Evolutionary conservation across 352 stramenopile species (phyloP).

Genomic region (Pythium rhizo-oryzae): DNA sequence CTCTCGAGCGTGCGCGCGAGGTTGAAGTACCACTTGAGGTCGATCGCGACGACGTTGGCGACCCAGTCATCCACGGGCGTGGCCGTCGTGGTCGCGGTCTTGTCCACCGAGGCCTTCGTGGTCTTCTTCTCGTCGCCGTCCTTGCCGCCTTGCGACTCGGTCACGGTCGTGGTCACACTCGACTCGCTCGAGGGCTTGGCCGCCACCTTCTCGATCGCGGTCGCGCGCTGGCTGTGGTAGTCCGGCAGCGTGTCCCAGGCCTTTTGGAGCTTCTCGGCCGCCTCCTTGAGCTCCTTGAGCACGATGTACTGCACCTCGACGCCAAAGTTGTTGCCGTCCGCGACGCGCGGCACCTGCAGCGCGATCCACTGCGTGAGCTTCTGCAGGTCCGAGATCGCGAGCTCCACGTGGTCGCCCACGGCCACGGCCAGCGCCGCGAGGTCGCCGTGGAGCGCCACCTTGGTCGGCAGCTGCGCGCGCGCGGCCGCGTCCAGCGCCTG

Average conservation of each 20-base stretch:
- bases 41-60: constrained; percentile 70
- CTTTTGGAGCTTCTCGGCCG: constrained; percentile 71
- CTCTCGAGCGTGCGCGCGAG: constrained; percentile 64
- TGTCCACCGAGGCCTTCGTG: constrained; percentile 59
- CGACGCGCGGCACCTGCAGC: constrained; percentile 73
- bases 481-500: constrained; percentile 38
- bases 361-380: constrained; percentile 74
- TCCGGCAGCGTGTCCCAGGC: constrained; percentile 72
- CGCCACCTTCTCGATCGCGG: constrained; percentile 74
- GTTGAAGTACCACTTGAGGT: constrained; percentile 89
- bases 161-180: constrained; percentile 60
- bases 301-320: constrained; percentile 86
- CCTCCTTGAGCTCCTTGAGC: constrained; percentile 69
- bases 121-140: constrained; percentile 76
- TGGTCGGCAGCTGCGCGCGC: constrained; percentile 30
- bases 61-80: constrained; percentile 53
- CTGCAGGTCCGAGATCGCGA: constrained; percentile 46
- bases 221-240: constrained; percentile 66
- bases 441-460: constrained; percentile 42
- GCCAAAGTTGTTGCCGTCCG: constrained; percentile 89
- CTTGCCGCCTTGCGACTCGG: constrained; percentile 60
- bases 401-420: constrained; percentile 60
- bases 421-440: constrained; percentile 45
- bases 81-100: constrained; percentile 42
- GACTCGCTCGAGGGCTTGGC: constrained; percentile 63